These are phyloP conservation scores for Eucalyptus marginata DNA, from an alignment of 345 rosid genomes.

Conservation along the genomic window DNA sequence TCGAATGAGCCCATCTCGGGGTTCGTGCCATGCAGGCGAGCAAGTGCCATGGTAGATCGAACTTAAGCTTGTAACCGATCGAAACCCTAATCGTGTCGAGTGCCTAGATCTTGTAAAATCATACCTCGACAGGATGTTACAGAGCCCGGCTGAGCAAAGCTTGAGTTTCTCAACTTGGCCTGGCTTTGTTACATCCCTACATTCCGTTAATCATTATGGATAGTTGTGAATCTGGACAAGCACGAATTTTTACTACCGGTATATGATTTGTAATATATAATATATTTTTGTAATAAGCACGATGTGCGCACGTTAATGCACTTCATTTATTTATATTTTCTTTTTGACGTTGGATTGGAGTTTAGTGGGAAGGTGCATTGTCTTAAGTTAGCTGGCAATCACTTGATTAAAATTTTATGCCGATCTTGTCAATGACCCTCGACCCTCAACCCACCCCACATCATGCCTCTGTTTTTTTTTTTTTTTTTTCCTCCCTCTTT, in stretches of 20 bases:
- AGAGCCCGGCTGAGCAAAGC: fast-evolving
- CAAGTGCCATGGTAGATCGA: fast-evolving
- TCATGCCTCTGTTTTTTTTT: background rate
- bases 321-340: background rate
- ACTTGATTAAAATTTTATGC: background rate
- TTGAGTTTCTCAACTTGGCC: background rate
- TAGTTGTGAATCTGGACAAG: fast-evolving
- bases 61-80: fast-evolving
- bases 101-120: background rate
- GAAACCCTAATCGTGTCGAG: background rate
- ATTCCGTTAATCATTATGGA: fast-evolving
- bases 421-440: background rate
- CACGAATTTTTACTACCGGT: fast-evolving
- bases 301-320: background rate
- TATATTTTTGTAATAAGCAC: background rate
- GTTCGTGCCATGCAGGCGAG: background rate
- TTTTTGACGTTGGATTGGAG: background rate
- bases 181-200: fast-evolving
- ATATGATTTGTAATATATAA: background rate
- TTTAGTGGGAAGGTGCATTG: background rate
- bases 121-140: fast-evolving
- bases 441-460: background rate
- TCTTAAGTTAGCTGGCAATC: slow-evolving; percentile 21
- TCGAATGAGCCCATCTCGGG: background rate
- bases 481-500: background rate